Conservation (phyloP, 257 asterid genomes). For the Solanum rostratum region DNA sequence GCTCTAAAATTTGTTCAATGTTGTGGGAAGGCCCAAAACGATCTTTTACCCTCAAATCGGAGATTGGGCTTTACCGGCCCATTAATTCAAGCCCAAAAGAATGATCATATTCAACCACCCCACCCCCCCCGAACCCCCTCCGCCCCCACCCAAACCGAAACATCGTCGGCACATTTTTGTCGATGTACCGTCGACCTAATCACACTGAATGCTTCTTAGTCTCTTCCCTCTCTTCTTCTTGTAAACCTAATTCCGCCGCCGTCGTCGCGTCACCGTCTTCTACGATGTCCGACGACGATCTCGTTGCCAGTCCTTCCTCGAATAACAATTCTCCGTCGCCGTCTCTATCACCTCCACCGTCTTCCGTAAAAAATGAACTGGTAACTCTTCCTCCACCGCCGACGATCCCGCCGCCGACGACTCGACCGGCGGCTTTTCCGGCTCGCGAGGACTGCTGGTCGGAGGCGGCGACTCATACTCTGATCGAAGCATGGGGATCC, state of each 20-base stretch:
- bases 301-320: background rate
- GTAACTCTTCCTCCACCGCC: background rate
- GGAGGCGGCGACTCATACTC: conserved; percentile 65
- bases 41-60: background rate
- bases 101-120: background rate
- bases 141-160: background rate
- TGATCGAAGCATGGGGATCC: conserved; percentile 76
- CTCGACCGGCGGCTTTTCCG: conserved; percentile 32
- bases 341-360: conserved; percentile 7
- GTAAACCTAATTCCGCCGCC: background rate
- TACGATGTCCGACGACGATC: conserved; percentile 24
- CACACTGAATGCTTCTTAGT: background rate
- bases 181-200: conserved; percentile 1
- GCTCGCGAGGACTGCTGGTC: conserved; percentile 88
- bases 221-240: background rate
- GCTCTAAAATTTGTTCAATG: background rate
- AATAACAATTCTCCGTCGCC: conserved; percentile 2
- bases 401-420: conserved; percentile 9
- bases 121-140: background rate
- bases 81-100: background rate
- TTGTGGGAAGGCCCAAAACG: background rate
- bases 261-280: background rate
- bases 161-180: background rate
- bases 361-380: conserved; percentile 6
- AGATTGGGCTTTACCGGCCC: background rate